Conservation (phyloP, 2,329 filamentous ascomycete genomes). For the Neonectria magnoliae region DNA sequence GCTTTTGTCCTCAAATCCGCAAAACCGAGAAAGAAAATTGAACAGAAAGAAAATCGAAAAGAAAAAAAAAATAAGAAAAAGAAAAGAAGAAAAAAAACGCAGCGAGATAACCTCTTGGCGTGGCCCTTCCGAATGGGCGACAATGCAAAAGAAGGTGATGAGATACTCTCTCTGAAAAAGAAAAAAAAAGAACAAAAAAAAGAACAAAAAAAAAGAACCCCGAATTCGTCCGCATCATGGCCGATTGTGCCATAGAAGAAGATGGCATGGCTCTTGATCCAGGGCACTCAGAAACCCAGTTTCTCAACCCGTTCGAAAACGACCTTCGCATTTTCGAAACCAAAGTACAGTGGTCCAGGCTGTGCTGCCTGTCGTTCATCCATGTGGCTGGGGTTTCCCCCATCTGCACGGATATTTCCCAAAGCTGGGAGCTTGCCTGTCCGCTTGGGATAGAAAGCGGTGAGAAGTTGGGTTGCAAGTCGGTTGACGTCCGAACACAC, state of each 20-base stretch:
- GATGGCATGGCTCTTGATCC: neutral
- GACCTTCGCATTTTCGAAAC: conserved; percentile 12
- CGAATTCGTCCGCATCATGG: neutral
- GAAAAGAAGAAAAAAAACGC: too few relatives aligned
- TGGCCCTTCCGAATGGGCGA: neutral
- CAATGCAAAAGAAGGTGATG: neutral
- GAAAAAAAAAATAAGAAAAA: too few relatives aligned
- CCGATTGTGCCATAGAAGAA: neutral
- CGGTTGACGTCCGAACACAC: conserved; percentile 37
- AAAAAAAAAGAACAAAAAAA: neutral
- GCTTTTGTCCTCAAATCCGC: neutral
- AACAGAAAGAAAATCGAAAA: too few relatives aligned
- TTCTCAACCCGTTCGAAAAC: neutral
- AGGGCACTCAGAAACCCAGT: neutral
- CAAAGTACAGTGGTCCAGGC: neutral
- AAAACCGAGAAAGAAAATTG: neutral
- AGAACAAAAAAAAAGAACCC: neutral
- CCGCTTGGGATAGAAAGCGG: neutral
- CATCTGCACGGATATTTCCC: neutral
- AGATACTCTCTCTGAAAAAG: neutral
- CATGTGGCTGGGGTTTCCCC: conserved; percentile 12
- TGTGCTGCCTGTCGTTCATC: conserved; percentile 21
- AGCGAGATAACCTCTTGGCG: neutral
- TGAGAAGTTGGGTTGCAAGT: conserved; percentile 10
- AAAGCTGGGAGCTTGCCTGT: conserved; percentile 1